Conservation (phyloP, 768 basidiomycete species). For the Chiua virens region DNA sequence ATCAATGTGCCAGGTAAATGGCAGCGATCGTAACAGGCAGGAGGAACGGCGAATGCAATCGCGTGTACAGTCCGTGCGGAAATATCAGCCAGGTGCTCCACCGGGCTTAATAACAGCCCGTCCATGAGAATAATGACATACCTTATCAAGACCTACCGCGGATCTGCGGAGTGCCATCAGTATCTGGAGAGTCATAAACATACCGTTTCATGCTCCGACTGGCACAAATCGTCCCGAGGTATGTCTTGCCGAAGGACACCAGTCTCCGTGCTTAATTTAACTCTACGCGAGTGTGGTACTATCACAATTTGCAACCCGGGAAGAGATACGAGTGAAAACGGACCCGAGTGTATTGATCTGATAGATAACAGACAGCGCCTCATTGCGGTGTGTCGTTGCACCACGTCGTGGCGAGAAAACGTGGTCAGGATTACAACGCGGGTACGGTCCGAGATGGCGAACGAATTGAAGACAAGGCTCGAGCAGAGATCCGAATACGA, state of each 20-base stretch:
- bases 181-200: constrained; percentile 1
- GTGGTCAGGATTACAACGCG: neutral
- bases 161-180: constrained; percentile 26
- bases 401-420: neutral
- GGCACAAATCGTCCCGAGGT: constrained; percentile 13
- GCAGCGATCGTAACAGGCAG: constrained; percentile 21
- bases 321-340: constrained; percentile 4
- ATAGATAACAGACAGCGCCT: constrained; percentile 6
- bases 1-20: constrained; percentile 21
- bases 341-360: constrained; percentile 11
- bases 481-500: neutral
- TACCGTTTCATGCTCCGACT: constrained; percentile 1
- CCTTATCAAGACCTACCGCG: constrained; percentile 25
- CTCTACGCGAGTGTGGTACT: neutral
- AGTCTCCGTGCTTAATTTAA: constrained; percentile 3
- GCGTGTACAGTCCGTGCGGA: constrained; percentile 20
- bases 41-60: constrained; percentile 24
- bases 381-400: constrained; percentile 5
- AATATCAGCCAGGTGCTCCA: constrained; percentile 20
- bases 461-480: neutral
- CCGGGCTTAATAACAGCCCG: constrained; percentile 13
- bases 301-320: neutral
- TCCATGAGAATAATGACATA: constrained; percentile 27
- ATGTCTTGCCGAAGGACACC: neutral
- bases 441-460: neutral